Evolutionary conservation across 2,329 filamentous ascomycete genomes (phyloP).

Genomic region (Xylaria arbuscula): DNA sequence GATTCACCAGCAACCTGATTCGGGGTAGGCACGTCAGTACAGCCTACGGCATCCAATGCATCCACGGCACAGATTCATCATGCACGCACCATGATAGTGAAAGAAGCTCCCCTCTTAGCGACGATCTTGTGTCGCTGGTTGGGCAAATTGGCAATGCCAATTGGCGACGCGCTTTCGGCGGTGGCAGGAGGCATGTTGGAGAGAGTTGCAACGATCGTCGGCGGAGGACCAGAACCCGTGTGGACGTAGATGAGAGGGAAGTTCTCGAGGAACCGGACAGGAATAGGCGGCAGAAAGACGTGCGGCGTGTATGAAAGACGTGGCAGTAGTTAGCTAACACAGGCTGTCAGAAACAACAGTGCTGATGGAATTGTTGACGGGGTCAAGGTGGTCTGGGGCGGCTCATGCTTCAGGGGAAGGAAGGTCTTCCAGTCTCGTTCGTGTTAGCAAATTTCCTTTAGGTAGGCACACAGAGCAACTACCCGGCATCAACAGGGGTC

Average conservation of each 20-base stretch:
- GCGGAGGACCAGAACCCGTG: constrained; percentile 34
- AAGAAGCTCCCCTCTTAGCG: constrained; percentile 89
- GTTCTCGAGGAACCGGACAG: constrained; percentile 31
- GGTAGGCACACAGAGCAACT: constrained; percentile 44
- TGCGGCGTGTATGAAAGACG: constrained; percentile 11
- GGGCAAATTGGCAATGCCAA: constrained; percentile 79
- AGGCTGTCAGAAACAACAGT: constrained; percentile 33
- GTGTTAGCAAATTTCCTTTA: constrained; percentile 55
- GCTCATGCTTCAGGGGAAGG: constrained; percentile 54
- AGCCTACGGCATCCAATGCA: background rate
- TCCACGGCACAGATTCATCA: background rate
- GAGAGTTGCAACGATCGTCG: constrained; percentile 28
- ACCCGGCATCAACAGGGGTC: constrained; percentile 32
- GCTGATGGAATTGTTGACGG: constrained; percentile 48
- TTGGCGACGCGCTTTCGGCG: constrained; percentile 51
- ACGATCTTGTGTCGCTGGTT: constrained; percentile 82
- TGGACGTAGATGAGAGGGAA: constrained; percentile 23
- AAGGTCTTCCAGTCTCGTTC: constrained; percentile 47
- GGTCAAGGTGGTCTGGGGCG: constrained; percentile 40
- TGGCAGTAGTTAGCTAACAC: constrained; percentile 15
- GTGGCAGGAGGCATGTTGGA: constrained; percentile 63
- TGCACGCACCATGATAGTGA: constrained; percentile 94
- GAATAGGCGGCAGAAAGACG: background rate
- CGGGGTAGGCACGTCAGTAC: constrained; percentile 17
- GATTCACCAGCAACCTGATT: constrained; percentile 95